Evolutionary conservation across 164 flowering plant species (phyloP), one percentile per base, ranked within the genome.

Genomic region (Protea cynaroides): DNA sequence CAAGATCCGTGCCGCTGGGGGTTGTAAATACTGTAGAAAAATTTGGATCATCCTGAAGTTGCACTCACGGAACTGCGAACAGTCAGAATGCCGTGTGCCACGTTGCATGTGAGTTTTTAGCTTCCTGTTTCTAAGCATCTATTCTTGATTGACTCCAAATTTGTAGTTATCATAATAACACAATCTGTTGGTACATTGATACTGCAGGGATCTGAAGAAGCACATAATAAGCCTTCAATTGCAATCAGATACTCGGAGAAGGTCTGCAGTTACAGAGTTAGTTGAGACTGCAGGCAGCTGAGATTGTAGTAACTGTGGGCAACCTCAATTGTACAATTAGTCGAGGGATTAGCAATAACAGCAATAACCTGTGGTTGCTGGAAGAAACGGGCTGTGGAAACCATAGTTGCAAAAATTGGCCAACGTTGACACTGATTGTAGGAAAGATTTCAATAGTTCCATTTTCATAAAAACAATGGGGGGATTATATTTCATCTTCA

Each of bases 21-120:
- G 75, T 38, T 75, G 78, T 53, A 21, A 21, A 50, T 56, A 54
- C 21, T 75, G 78, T 50, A 71, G 67, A 49, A 75, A 64, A 53
- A 71, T 68, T 66, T 71, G 75, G 78, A 61, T 64, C 54, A 66
- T 75, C 34, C 78, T 75, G 19, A 66, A 65, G 50, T 71, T 71
- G 19, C 78, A 75, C 60, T 60, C 72, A 8, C 69, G 72, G 11
- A 55, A 69, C 14, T 75, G 78, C 58, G 65, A 68, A 56, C 69
- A 64, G 22, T 68, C 67, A 6, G 58, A 67, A 50, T 75, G 78
- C 54, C 63, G 29, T 40, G 75, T 75, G 1, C 75, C 78, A 0
- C 69, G 75, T 5, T 75, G 78, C 78, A 74, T 59, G 77, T 74
- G 19, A 50, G 51, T 54, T 8, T 11, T 3, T 13, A 1, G 50